Conservation (phyloP, 148 eudicot genomes). For the Vaccinium corymbosum region DNA sequence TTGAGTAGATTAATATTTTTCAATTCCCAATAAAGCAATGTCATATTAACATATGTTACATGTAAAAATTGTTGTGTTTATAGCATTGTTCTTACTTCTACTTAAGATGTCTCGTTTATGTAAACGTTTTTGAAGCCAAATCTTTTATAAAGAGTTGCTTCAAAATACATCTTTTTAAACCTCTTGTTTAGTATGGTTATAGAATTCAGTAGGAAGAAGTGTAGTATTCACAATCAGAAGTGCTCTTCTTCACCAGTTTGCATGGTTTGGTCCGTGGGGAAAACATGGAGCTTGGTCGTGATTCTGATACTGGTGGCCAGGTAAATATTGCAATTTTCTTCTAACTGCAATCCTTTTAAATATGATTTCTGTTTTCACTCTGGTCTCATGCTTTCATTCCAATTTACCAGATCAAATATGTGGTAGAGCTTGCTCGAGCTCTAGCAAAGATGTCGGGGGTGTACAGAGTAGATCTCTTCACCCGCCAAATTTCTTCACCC, state of each 20-base stretch:
- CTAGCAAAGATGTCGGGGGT: slow-evolving; percentile 69
- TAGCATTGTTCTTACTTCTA: neutral
- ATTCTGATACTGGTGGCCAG: slow-evolving; percentile 83
- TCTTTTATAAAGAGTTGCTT: neutral
- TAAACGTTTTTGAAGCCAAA: neutral
- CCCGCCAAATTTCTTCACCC: slow-evolving; percentile 65
- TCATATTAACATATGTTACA: neutral
- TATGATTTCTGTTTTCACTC: slow-evolving; percentile 4
- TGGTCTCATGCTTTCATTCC: slow-evolving; percentile 3
- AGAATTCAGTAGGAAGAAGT: neutral
- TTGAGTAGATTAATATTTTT: neutral
- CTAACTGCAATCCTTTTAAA: neutral
- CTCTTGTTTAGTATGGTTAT: neutral
- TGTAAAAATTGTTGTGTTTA: neutral
- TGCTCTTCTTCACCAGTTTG: slow-evolving; percentile 38
- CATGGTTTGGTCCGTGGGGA: slow-evolving; percentile 84
- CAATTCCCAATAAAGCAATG: neutral
- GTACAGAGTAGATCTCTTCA: slow-evolving; percentile 71
- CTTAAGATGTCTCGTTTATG: neutral
- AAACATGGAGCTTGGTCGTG: slow-evolving; percentile 82
- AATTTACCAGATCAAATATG: slow-evolving; percentile 58
- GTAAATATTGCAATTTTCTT: slow-evolving; percentile 24
- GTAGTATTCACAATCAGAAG: neutral
- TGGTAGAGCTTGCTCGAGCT: slow-evolving; percentile 74
- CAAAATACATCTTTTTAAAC: neutral